Conservation (phyloP, 139 green algal species). For the Haematococcus sp. region DNA sequence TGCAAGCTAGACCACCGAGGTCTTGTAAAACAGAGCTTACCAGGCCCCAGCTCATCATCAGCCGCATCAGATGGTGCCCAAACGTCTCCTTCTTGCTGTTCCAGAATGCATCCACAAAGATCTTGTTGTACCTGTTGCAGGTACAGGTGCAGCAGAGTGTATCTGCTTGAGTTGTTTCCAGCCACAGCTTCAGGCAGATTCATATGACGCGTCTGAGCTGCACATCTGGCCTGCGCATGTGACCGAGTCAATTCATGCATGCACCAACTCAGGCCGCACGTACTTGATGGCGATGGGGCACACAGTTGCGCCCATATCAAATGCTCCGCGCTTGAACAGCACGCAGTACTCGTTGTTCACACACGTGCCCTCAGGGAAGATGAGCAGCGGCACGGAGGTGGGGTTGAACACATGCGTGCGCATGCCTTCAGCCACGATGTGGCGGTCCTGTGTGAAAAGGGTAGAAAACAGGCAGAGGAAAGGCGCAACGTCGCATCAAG, state of each 20-base stretch:
- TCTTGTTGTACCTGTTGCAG: constrained; percentile 98
- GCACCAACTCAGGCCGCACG: background rate
- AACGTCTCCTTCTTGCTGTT: constrained; percentile 90
- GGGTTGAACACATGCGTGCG: constrained; percentile 71
- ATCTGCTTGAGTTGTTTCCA: too few species aligned
- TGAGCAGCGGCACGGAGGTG: constrained; percentile 86
- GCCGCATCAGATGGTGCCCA: constrained; percentile 80
- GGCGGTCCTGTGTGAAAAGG: constrained; percentile 77
- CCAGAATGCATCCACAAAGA: constrained; percentile 99
- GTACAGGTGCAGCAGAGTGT: too few species aligned
- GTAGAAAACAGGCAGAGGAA: too few species aligned
- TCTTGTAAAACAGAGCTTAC: too few species aligned
- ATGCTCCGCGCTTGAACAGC: constrained; percentile 96
- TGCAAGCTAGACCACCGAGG: too few species aligned
- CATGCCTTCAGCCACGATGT: constrained; percentile 78
- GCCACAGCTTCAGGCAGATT: too few species aligned
- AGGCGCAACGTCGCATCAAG: too few species aligned
- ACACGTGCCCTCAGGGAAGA: constrained; percentile 99
- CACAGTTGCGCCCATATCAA: constrained; percentile 84
- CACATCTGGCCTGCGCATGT: too few species aligned
- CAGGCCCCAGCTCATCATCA: constrained; percentile 95
- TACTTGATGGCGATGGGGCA: constrained; percentile 96
- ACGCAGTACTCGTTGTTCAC: constrained; percentile 99
- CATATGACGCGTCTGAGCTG: too few species aligned
- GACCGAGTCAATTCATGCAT: too few species aligned